phyloP scores from a whole-genome alignment of 441 rosid species.

The Bocquillonia castaneifolia region DNA sequence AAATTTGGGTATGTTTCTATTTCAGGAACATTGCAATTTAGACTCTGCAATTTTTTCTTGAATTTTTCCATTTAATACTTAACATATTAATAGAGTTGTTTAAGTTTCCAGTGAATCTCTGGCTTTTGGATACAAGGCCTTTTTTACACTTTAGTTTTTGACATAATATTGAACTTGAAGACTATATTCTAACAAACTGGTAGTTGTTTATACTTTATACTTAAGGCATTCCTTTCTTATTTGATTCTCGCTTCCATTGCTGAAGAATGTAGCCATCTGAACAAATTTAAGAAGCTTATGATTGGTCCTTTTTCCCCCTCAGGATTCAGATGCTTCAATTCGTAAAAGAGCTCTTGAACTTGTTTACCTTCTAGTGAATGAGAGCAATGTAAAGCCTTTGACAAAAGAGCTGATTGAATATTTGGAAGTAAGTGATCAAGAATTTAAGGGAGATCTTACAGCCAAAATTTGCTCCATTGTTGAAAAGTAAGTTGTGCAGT shows the following conservation, averaged over 20 bases:
- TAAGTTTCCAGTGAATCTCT: neutral
- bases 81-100: neutral
- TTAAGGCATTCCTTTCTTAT: neutral
- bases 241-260: conserved; percentile 1
- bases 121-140: neutral
- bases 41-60: neutral
- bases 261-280: conserved; percentile 7
- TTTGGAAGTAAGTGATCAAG: conserved; percentile 93
- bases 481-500: conserved; percentile 71
- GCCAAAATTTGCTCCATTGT: conserved; percentile 94
- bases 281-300: conserved; percentile 16
- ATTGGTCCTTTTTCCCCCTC: conserved; percentile 39
- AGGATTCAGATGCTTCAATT: conserved; percentile 99
- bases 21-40: neutral
- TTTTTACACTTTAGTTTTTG: neutral
- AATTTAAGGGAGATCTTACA: conserved; percentile 92
- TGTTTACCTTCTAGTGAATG: conserved; percentile 81
- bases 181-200: neutral
- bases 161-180: neutral
- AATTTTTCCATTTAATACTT: neutral
- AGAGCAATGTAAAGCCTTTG: conserved; percentile 81
- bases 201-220: neutral
- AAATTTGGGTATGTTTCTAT: neutral
- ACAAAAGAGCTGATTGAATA: conserved; percentile 89
- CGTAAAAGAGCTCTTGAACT: conserved; percentile 97